A percentile compares a stretch with the other conserved stretches of the same genome.
These are phyloP conservation scores for Beauveria asiatica DNA, from an alignment of 2,329 filamentous ascomycete genomes.

Conservation along the genomic window DNA sequence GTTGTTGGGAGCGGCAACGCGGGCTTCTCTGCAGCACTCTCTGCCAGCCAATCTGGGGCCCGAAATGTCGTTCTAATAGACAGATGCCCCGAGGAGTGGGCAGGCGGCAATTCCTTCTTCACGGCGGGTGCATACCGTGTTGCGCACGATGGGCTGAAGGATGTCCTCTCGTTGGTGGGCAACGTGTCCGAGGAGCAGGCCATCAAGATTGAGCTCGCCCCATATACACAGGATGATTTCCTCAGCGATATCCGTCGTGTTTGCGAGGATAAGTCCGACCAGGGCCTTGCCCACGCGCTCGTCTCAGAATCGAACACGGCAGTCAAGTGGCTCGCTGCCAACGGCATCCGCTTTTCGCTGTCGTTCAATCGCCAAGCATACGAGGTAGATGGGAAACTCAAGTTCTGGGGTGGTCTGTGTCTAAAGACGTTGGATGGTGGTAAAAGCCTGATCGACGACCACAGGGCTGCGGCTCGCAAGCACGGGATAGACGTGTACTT, in stretches of 20 bases:
- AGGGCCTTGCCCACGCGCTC: slow-evolving; percentile 36
- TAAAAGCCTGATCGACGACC: slow-evolving; percentile 46
- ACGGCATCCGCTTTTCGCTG: slow-evolving; percentile 50
- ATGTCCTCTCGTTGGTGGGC: slow-evolving; percentile 53
- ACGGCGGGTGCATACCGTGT: slow-evolving; percentile 57
- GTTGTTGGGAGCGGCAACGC: slow-evolving; percentile 58
- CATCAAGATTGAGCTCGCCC: slow-evolving; percentile 45
- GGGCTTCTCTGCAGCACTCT: slow-evolving; percentile 51
- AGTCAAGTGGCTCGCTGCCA: slow-evolving; percentile 45
- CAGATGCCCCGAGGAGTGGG: slow-evolving; percentile 49
- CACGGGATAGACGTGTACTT: slow-evolving; percentile 37
- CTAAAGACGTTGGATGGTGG: slow-evolving; percentile 51
- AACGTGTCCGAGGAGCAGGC: slow-evolving; percentile 42
- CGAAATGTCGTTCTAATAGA: slow-evolving; percentile 46
- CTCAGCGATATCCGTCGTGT: slow-evolving; percentile 46
- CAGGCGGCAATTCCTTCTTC: slow-evolving; percentile 57
- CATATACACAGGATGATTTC: slow-evolving; percentile 50
- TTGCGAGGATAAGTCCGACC: slow-evolving; percentile 45
- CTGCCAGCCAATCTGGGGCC: slow-evolving; percentile 41
- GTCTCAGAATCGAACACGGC: slow-evolving; percentile 42
- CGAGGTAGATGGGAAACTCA: slow-evolving; percentile 48
- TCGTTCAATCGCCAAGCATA: slow-evolving; percentile 60
- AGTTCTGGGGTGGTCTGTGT: slow-evolving; percentile 60
- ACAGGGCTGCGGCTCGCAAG: slow-evolving; percentile 32
- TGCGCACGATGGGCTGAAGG: slow-evolving; percentile 43